Conservation (phyloP, 2,329 filamentous ascomycete species). For the Nothopassalora personata region DNA sequence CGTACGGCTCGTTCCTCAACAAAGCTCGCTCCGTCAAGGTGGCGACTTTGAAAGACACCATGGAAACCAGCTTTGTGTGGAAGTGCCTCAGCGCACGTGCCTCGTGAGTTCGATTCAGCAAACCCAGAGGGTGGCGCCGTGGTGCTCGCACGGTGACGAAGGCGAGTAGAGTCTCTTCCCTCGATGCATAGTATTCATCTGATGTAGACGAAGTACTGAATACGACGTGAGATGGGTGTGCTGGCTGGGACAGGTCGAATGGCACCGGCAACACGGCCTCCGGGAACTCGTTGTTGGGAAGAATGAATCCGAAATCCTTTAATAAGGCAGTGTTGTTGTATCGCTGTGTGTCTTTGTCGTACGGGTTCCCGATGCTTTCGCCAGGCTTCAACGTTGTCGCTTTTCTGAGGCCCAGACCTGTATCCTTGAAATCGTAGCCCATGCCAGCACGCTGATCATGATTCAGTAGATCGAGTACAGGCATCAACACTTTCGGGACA, state of each 20-base stretch:
- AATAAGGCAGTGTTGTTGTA: slow-evolving; percentile 3
- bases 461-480: slow-evolving; percentile 3
- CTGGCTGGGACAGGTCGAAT: neutral
- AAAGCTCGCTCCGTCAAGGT: slow-evolving; percentile 1
- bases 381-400: neutral
- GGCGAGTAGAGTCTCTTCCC: neutral
- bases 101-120: neutral
- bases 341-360: slow-evolving; percentile 3
- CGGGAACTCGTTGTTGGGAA: neutral
- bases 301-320: slow-evolving; percentile 7
- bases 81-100: slow-evolving; percentile 2
- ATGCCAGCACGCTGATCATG: slow-evolving; percentile 3
- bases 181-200: neutral
- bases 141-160: slow-evolving; percentile 4
- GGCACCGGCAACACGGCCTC: neutral
- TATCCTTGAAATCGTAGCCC: slow-evolving; percentile 1
- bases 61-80: slow-evolving; percentile 3
- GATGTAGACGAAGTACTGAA: slow-evolving; percentile 3
- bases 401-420: slow-evolving; percentile 1
- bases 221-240: slow-evolving; percentile 2
- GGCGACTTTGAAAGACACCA: slow-evolving; percentile 4
- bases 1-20: neutral
- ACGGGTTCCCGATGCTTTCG: neutral
- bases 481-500: slow-evolving; percentile 3
- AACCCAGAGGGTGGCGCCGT: neutral